Percentiles rank a stretch among this genome's conserved stretches.
Conservation (phyloP, 306 rosid species). For the Elaeagnus macrophylla region DNA sequence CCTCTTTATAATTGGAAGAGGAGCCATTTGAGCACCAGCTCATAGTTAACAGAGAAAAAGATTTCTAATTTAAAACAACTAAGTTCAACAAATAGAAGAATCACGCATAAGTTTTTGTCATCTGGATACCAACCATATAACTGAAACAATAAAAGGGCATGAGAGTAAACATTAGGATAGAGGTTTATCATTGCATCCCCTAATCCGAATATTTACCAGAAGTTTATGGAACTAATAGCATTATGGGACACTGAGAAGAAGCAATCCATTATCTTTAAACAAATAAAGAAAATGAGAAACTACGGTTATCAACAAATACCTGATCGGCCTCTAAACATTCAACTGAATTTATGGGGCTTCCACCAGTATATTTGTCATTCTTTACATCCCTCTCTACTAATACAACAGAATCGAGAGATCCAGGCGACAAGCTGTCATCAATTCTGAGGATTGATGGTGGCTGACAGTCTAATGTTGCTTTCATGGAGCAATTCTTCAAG, state of each 20-base stretch:
- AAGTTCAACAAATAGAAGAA: too few relatives aligned
- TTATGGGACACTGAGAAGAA: background rate
- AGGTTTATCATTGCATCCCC: too few relatives aligned
- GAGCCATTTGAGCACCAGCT: too few relatives aligned
- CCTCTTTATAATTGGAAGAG: too few relatives aligned
- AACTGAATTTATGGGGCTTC: constrained; percentile 50
- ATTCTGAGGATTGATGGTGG: constrained; percentile 44
- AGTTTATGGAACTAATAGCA: too few relatives aligned
- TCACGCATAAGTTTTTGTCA: too few relatives aligned
- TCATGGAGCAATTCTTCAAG: constrained; percentile 44
- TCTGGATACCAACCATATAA: too few relatives aligned
- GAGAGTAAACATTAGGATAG: too few relatives aligned
- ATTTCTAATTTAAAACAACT: too few relatives aligned
- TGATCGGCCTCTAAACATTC: constrained; percentile 81
- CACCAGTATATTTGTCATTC: constrained; percentile 46
- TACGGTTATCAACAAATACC: constrained; percentile 29
- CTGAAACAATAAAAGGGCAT: too few relatives aligned
- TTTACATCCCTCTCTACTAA: constrained; percentile 74
- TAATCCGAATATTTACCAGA: too few relatives aligned
- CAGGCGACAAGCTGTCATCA: constrained; percentile 79
- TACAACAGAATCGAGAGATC: constrained; percentile 79
- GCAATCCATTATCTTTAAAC: background rate
- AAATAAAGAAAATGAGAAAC: background rate
- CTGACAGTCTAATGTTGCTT: constrained; percentile 53
- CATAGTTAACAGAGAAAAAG: too few relatives aligned